Evolutionary conservation across 1,284 basidiomycete genomes (phyloP), one percentile per base, ranked within the genome.

Genomic region (Thecaphora frezii): DNA sequence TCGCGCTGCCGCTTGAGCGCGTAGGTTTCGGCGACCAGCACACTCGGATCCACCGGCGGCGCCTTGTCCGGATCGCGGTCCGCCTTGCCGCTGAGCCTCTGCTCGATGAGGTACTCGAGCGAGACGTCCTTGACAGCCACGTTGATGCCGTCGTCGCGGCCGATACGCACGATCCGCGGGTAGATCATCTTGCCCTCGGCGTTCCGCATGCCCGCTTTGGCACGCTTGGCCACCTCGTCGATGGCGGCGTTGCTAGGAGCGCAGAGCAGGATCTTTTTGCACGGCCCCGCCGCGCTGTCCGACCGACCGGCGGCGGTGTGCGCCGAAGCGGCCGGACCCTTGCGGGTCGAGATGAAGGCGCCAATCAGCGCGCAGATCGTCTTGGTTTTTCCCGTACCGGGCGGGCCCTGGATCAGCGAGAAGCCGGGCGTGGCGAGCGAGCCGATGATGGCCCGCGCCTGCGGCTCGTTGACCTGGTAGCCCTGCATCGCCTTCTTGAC

Each of bases 161-260:
- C 96, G 50, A 97, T 85, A 30, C 96, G 88, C 21, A 98, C 93
- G 5, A 98, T 87, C 52, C 88, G 93, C 24, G 89, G 86, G 18
- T 82, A 76, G 21, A 85, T 80, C 8, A 83, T 81, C 48, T 82
- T 82, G 45, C 86, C 86, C 24, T 85, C 82, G 12, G 85, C 79
- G 21, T 85, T 83, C 33, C 86, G 84, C 33, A 89, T 85, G 5
- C 89, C 88, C 36, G 90, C 87, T 77, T 89, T 90, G 39, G 97
- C 81, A 51, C 96, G 88, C 73, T 86, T 86, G 7, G 91, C 91
- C 24, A 98, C 88, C 81, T 99, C 96, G 77, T 99, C 93, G 48
- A 99, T 94, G 39, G 96, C 96, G 16, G 96, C 96, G 79, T 99
- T 99, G 82, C 91, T 94, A 1, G 96, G 96, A 0, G 96, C 96